Percentiles rank a stretch among this genome's conserved stretches.
Conservation (phyloP, 805 yeast genomes). For the Candida maris region DNA sequence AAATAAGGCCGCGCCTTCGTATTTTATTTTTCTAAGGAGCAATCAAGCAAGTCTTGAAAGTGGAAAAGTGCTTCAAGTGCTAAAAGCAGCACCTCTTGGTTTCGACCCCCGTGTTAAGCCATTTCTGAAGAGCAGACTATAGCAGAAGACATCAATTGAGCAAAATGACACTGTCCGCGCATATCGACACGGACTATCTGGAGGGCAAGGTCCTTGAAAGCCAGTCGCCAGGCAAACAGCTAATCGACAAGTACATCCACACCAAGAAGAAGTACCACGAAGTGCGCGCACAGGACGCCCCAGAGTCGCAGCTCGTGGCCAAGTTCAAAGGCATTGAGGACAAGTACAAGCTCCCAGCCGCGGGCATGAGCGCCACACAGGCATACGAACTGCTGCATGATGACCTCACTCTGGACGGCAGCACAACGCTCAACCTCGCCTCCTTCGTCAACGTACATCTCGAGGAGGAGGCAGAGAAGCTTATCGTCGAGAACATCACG, state of each 20-base stretch:
- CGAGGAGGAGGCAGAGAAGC: conserved; percentile 47
- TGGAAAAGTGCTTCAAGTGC: too few relatives aligned
- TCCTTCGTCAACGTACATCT: conserved; percentile 80
- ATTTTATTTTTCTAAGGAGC: too few relatives aligned
- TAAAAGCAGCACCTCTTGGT: too few relatives aligned
- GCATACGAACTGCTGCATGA: conserved; percentile 66
- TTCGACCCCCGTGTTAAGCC: too few relatives aligned
- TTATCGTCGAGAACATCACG: conserved; percentile 67
- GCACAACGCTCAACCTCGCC: conserved; percentile 79
- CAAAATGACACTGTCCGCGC: conserved; percentile 43
- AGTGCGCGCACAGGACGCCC: conserved; percentile 5
- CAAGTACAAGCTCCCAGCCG: conserved; percentile 57
- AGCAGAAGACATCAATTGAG: too few relatives aligned
- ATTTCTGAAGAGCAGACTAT: too few relatives aligned
- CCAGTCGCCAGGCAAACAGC: conserved; percentile 5
- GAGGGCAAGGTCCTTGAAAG: conserved; percentile 32
- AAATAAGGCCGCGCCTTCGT: too few relatives aligned
- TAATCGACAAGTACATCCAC: conserved; percentile 19
- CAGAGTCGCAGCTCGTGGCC: conserved; percentile 21
- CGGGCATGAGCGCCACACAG: conserved; percentile 48
- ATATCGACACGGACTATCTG: conserved; percentile 42
- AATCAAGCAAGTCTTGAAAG: too few relatives aligned
- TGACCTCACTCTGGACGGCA: conserved; percentile 79
- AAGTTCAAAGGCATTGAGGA: conserved; percentile 37
- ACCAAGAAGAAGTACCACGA: conserved; percentile 18